phyloP scores from a whole-genome alignment of 345 rosid genomes.

The Eucalyptus leucophloia region DNA sequence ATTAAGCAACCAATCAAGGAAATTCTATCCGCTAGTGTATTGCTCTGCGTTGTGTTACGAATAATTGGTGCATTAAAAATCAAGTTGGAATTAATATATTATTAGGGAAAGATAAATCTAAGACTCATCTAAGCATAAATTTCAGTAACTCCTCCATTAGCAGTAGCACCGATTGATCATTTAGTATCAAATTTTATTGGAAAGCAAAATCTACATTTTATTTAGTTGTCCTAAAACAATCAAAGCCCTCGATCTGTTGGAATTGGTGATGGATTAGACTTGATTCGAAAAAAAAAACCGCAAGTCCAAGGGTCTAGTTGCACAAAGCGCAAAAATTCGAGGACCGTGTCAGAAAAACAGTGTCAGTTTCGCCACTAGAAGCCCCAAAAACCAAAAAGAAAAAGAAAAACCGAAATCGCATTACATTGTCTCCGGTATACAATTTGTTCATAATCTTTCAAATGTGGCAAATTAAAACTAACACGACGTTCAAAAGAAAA shows the following conservation, averaged over 20 bases:
- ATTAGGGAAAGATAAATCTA: neutral
- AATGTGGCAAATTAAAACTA: neutral
- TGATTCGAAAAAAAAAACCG: neutral
- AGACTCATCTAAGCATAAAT: neutral
- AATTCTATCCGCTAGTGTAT: neutral
- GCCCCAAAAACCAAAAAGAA: neutral
- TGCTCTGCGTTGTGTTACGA: accelerated
- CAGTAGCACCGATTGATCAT: neutral
- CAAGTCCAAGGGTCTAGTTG: neutral
- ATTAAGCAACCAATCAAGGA: neutral
- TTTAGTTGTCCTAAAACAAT: neutral
- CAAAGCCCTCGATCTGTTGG: neutral
- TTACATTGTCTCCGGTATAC: neutral
- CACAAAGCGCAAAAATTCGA: neutral
- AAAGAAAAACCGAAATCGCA: neutral
- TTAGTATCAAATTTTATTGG: neutral
- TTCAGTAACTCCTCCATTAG: neutral
- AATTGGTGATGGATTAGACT: neutral
- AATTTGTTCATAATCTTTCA: neutral
- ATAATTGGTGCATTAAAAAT: neutral
- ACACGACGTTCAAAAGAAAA: neutral
- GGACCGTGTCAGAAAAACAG: neutral
- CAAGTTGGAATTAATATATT: neutral
- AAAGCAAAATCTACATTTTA: neutral
- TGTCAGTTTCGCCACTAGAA: neutral